Conservation (phyloP, 345 rosid species). For the Populus simonii region DNA sequence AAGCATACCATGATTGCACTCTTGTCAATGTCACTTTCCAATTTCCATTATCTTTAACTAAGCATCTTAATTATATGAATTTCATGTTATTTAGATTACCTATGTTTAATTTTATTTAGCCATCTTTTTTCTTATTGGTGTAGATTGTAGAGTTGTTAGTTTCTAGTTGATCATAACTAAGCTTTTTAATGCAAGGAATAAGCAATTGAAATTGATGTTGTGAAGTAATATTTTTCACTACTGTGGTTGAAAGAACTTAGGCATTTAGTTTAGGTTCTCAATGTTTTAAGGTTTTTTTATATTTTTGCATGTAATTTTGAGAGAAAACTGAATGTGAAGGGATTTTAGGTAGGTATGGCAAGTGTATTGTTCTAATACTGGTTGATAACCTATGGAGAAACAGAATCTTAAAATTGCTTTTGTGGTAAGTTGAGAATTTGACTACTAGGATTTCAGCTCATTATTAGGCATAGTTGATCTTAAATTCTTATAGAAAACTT, state of each 20-base stretch:
- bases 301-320: neutral
- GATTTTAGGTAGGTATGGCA: no score
- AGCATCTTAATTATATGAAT: neutral
- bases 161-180: neutral
- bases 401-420: neutral
- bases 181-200: neutral
- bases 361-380: neutral
- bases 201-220: neutral
- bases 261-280: neutral
- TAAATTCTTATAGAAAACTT: no score
- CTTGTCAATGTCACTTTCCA: slow-evolving; percentile 65
- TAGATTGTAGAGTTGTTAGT: neutral
- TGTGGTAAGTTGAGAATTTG: neutral
- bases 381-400: neutral
- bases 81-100: neutral
- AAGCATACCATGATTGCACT: slow-evolving; percentile 66
- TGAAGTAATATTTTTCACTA: neutral
- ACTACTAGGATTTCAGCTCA: neutral
- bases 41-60: neutral
- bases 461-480: no score
- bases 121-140: neutral
- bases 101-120: neutral
- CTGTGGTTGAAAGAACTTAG: neutral
- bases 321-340: neutral
- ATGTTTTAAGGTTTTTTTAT: no score